These are phyloP conservation scores for Venustampulla echinocandica DNA, from an alignment of 495 filamentous ascomycete species.

Conservation along the genomic window DNA sequence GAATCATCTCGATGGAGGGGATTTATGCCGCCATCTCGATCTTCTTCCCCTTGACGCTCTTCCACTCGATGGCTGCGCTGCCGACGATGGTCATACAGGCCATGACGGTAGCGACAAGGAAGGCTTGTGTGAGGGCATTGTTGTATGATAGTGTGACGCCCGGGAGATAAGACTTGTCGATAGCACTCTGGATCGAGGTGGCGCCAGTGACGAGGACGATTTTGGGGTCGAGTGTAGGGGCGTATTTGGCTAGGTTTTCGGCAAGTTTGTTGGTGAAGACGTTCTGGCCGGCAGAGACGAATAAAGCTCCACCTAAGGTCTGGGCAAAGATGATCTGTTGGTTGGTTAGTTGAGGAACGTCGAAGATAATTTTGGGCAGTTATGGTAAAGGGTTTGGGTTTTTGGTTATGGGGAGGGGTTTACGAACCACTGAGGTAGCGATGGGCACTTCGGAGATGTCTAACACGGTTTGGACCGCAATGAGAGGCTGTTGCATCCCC, in stretches of 20 bases:
- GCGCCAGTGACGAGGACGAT: constrained; percentile 40
- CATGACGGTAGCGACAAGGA: constrained; percentile 60
- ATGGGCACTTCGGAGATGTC: constrained; percentile 16
- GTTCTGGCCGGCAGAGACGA: constrained; percentile 34
- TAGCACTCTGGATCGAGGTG: constrained; percentile 35
- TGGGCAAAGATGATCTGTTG: constrained; percentile 27
- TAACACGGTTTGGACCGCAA: constrained; percentile 20
- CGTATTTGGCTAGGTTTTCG: constrained; percentile 23
- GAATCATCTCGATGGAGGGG: not conserved
- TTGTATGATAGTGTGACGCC: constrained; percentile 63
- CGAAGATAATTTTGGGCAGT: not conserved
- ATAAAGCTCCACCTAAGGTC: constrained; percentile 37
- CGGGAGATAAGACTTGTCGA: constrained; percentile 38
- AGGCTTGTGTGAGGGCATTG: constrained; percentile 55
- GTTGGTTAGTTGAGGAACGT: not conserved
- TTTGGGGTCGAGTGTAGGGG: constrained; percentile 34
- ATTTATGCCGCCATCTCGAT: constrained; percentile 44
- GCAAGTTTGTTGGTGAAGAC: constrained; percentile 38
- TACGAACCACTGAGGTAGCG: constrained; percentile 11
- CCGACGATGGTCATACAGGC: constrained; percentile 53
- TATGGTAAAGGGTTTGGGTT: not conserved
- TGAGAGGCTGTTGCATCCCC: constrained; percentile 23
- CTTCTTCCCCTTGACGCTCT: constrained; percentile 76
- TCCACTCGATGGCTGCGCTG: constrained; percentile 60
- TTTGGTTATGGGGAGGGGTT: not conserved